Evolutionary conservation across 1,284 basidiomycete genomes (phyloP).

Genomic region (Puccinia hordei): DNA sequence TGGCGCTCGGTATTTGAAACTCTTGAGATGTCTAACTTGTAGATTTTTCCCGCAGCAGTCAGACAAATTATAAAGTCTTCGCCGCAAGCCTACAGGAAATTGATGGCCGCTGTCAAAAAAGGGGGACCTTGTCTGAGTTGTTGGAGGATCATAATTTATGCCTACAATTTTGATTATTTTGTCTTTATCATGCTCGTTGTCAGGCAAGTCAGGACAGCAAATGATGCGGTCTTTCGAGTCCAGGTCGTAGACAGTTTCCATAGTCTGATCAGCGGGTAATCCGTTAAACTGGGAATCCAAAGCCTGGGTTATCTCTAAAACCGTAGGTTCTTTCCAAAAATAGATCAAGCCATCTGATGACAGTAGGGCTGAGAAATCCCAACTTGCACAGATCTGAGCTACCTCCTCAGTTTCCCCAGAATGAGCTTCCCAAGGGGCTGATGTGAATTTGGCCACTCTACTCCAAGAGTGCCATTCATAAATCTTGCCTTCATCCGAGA

Average conservation of each 20-base stretch:
- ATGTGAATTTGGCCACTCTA: conserved; percentile 52
- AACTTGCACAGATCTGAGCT: conserved; percentile 39
- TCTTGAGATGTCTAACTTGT: conserved; percentile 38
- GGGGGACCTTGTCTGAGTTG: background rate
- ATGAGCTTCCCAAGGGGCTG: conserved; percentile 52
- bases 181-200: conserved; percentile 13
- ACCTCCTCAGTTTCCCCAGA: conserved; percentile 54
- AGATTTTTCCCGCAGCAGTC: conserved; percentile 28
- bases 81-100: conserved; percentile 27
- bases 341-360: conserved; percentile 21
- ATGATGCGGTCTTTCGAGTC: conserved; percentile 30
- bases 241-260: conserved; percentile 26
- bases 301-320: conserved; percentile 7
- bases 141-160: background rate
- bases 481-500: conserved; percentile 50
- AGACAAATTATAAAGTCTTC: conserved; percentile 47
- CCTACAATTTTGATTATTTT: conserved; percentile 31
- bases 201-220: conserved; percentile 31
- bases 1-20: background rate
- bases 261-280: conserved; percentile 7
- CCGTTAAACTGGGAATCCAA: conserved; percentile 36
- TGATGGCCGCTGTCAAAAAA: background rate
- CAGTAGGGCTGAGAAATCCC: conserved; percentile 41
- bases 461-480: conserved; percentile 53
- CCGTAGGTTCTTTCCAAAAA: conserved; percentile 33